phyloP scores from a whole-genome alignment of 306 rosid genomes.

The Quillaja saponaria region DNA sequence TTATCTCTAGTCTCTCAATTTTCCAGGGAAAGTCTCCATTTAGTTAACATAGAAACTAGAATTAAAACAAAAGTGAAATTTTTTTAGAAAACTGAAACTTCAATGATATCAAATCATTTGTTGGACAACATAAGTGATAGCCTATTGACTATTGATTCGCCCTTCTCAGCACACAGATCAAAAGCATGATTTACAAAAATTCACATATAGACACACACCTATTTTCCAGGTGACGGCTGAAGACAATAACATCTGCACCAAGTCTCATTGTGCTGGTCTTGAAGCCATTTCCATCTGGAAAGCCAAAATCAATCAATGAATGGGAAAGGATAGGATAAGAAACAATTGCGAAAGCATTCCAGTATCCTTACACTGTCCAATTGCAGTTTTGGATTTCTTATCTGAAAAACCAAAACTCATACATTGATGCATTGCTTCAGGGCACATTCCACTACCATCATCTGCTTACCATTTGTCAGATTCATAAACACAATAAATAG shows the following conservation, averaged over 20 bases:
- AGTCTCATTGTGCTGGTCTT: slow-evolving; percentile 98
- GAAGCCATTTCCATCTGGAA: slow-evolving; percentile 98
- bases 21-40: too few species aligned
- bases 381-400: slow-evolving; percentile 66
- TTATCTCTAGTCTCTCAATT: too few species aligned
- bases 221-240: slow-evolving; percentile 61
- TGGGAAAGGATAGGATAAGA: slow-evolving; percentile 12
- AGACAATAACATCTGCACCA: slow-evolving; percentile 91
- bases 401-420: slow-evolving; percentile 97
- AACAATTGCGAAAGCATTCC: slow-evolving; percentile 26
- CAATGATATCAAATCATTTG: too few species aligned
- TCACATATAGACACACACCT: slow-evolving; percentile 39
- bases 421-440: slow-evolving; percentile 78
- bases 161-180: too few species aligned
- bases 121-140: too few species aligned
- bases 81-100: too few species aligned
- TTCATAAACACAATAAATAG: slow-evolving; percentile 24
- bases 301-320: slow-evolving; percentile 45
- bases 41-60: too few species aligned
- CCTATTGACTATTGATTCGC: too few species aligned
- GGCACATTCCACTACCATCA: slow-evolving; percentile 93
- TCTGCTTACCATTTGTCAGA: slow-evolving; percentile 47
- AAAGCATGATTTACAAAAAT: too few species aligned
- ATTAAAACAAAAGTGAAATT: too few species aligned
- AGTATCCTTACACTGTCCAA: slow-evolving; percentile 78